phyloP scores from a whole-genome alignment of 345 rosid genomes.

The Brassica rapa region DNA sequence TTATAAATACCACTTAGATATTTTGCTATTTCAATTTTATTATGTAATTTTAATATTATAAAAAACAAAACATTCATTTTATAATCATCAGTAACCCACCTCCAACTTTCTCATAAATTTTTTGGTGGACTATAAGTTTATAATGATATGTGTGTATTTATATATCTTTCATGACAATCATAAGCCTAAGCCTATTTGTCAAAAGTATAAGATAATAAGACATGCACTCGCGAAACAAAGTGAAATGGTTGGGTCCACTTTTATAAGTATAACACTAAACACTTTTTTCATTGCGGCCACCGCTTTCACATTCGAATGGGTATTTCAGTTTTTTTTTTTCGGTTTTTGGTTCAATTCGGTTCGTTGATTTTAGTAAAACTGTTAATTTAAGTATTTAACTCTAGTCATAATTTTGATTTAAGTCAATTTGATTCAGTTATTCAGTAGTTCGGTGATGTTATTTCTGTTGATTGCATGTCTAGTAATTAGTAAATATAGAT shows the following conservation, averaged over 20 bases:
- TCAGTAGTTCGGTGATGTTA: not conserved
- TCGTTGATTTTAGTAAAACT: not conserved
- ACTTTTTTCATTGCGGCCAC: conserved; percentile 20
- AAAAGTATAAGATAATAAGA: conserved; percentile 21
- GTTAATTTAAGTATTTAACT: not conserved
- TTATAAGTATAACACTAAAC: conserved; percentile 14
- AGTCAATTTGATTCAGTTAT: not conserved
- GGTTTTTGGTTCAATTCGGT: not conserved
- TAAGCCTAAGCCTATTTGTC: conserved; percentile 13
- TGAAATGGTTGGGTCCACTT: conserved; percentile 39
- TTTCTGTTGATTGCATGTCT: not conserved
- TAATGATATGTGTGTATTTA: too few species aligned
- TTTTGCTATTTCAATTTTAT: too few species aligned
- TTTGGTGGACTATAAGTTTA: too few species aligned
- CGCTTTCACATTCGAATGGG: conserved; percentile 18
- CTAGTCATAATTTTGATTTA: not conserved
- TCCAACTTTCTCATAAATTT: too few species aligned
- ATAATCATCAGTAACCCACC: too few species aligned
- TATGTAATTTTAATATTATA: too few species aligned
- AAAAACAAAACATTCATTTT: too few species aligned
- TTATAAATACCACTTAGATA: too few species aligned
- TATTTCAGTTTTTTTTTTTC: not conserved
- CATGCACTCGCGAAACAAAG: conserved; percentile 20
- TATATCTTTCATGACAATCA: too few species aligned
- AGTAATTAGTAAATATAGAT: not conserved